These are phyloP conservation scores for Hemerocallis citrina DNA, from an alignment of 106 monocot genomes.

Conservation along the genomic window DNA sequence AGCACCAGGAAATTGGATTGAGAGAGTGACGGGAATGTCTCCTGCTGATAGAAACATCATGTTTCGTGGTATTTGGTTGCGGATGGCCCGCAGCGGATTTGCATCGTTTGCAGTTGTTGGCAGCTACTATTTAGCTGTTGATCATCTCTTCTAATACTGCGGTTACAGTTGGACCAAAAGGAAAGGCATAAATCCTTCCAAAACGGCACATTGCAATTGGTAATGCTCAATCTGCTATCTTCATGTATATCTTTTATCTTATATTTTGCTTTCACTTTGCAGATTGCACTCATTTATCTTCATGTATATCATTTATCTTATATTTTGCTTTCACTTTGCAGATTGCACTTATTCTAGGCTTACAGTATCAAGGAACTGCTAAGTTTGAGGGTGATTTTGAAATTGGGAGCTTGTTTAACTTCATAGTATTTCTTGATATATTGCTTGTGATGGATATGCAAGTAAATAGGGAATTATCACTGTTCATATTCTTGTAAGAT, in stretches of 20 bases:
- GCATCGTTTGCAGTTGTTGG: constrained; percentile 79
- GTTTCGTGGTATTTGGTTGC: constrained; percentile 66
- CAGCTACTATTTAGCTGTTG: constrained; percentile 54
- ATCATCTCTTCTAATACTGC: constrained; percentile 17
- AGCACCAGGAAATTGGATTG: constrained; percentile 68
- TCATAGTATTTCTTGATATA: too few species aligned
- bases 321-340: too few species aligned
- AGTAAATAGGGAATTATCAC: too few species aligned
- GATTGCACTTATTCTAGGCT: too few species aligned
- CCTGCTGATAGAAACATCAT: constrained; percentile 66
- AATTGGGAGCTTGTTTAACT: too few species aligned
- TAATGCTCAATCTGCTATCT: not conserved
- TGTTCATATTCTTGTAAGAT: too few species aligned
- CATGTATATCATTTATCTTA: too few species aligned
- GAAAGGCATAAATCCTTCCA: not conserved
- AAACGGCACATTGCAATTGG: not conserved
- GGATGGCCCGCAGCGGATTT: constrained; percentile 71
- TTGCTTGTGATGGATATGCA: too few species aligned
- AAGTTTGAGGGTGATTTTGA: too few species aligned
- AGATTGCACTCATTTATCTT: not conserved
- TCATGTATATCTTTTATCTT: not conserved
- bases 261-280: not conserved
- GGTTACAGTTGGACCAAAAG: not conserved
- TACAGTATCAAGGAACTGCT: too few species aligned
- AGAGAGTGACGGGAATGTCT: constrained; percentile 74